Evolutionary conservation across 495 filamentous ascomycete species (phyloP).

Genomic region (Neurospora hispaniola): DNA sequence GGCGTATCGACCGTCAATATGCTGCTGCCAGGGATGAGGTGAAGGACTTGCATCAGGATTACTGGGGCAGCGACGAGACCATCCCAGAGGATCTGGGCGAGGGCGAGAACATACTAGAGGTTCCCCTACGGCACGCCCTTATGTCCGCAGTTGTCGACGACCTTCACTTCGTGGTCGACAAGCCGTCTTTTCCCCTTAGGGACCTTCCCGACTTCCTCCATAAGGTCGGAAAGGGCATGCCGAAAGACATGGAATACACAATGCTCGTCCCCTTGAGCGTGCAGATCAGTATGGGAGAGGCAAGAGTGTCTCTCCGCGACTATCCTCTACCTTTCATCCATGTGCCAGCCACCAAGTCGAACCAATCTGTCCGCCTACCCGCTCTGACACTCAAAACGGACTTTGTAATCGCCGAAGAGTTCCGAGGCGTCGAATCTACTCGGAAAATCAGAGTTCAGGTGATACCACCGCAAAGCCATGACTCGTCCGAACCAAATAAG

Average conservation of each 20-base stretch:
- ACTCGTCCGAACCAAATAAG: conserved; percentile 26
- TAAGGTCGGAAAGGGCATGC: conserved; percentile 90
- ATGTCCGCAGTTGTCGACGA: conserved; percentile 76
- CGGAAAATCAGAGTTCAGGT: conserved; percentile 76
- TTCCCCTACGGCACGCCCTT: conserved; percentile 77
- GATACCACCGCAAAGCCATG: conserved; percentile 51
- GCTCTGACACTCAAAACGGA: conserved; percentile 79
- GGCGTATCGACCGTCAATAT: conserved; percentile 70
- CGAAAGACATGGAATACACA: conserved; percentile 77
- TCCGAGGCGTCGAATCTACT: conserved; percentile 62
- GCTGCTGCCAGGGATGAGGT: conserved; percentile 59
- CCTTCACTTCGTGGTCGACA: conserved; percentile 76
- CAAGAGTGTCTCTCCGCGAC: conserved; percentile 71
- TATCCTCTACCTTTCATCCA: conserved; percentile 91
- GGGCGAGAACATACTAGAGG: conserved; percentile 72
- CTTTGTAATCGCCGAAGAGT: conserved; percentile 96
- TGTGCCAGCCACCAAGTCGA: conserved; percentile 69
- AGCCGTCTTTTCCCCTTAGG: conserved; percentile 76
- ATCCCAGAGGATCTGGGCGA: conserved; percentile 71
- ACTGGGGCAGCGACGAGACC: conserved; percentile 69
- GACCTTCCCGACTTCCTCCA: conserved; percentile 77
- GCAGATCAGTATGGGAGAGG: conserved; percentile 86
- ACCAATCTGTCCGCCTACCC: conserved; percentile 69
- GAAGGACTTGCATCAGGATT: conserved; percentile 66
- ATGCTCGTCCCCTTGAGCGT: conserved; percentile 84